These are phyloP conservation scores for Picochlorum sp. DNA, from an alignment of 139 green algal species.

Conservation along the genomic window DNA sequence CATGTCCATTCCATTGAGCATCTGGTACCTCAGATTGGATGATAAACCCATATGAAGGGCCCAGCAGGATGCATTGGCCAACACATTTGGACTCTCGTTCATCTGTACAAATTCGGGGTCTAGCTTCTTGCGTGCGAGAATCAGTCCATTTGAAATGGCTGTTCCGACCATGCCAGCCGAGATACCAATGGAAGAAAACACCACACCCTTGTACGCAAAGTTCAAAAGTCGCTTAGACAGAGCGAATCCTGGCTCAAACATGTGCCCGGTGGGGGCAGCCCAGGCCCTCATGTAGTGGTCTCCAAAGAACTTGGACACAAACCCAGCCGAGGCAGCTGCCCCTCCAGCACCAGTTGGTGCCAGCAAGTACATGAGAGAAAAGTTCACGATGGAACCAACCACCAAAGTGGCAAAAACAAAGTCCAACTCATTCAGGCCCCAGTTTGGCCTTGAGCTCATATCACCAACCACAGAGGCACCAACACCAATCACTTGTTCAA, in stretches of 20 bases:
- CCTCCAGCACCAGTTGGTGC: conserved; percentile 53
- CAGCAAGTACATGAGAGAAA: conserved; percentile 88
- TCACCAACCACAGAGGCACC: conserved; percentile 81
- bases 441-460: conserved; percentile 88
- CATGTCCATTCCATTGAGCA: conserved; percentile 83
- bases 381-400: conserved; percentile 93
- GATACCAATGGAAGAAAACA: conserved; percentile 80
- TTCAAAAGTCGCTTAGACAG: conserved; percentile 49
- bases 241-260: conserved; percentile 79
- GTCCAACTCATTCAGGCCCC: conserved; percentile 92
- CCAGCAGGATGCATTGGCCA: conserved; percentile 82
- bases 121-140: conserved; percentile 49
- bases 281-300: conserved; percentile 50
- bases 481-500: conserved; percentile 92
- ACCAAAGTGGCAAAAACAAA: conserved; percentile 95
- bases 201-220: conserved; percentile 70
- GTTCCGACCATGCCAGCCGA: conserved; percentile 76
- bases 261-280: conserved; percentile 76
- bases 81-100: conserved; percentile 72
- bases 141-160: conserved; percentile 68
- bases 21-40: conserved; percentile 88
- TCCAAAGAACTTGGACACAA: conserved; percentile 51
- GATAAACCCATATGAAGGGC: conserved; percentile 86
- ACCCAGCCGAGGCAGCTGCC: conserved; percentile 20
- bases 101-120: conserved; percentile 53